Evolutionary conservation across 2,329 filamentous ascomycete genomes (phyloP), one percentile per base, ranked within the genome.

Genomic region (Fusarium nelsonii): DNA sequence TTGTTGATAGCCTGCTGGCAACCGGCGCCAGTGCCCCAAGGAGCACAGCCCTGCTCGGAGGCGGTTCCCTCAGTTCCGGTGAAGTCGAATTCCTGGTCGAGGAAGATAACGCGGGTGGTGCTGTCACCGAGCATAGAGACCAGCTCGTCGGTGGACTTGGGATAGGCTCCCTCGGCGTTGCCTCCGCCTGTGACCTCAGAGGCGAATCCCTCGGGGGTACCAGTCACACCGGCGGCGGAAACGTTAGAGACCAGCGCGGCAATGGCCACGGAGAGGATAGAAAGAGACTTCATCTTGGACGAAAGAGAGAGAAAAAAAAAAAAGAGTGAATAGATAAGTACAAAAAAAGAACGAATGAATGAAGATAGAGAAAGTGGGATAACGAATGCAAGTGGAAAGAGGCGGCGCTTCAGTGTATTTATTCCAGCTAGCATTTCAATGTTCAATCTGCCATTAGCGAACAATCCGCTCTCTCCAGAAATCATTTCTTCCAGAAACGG

Each of bases 1-100:
- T 87, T 80, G 79, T 89, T 86, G 75, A 90, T 89, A 65, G 88
- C 86, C 37, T 83, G 70, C 80, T 90, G 88, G 77, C 88, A 87
- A 7, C 63, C 78, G 4, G 83, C 77, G 10, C 75, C 82, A 26
- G 85, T 87, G 33, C 85, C 87, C 78, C 84, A 87, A 14, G 88
- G 87, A n/a, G 86, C 84, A 74, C 88, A 90, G 32, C 88, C 88
- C 23, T 81, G 83, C 33, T 76, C 82, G 26, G 81, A 85, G 6
- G 79, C 80, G 4, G 81, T 84, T 52, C 87, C 87, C 75, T 89
- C 87, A 18, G 81, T 82, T 39, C 81, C 82, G 28, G 79, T 84
- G 78, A 88, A 89, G 79, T 88, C 83, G 72, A 84, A 84, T 43
- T 81, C 82, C 74, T 87, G 85, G 73, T 83, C 82, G 30, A 90